Percentiles rank a stretch among this genome's conserved stretches.
phyloP scores from a whole-genome alignment of 352 stramenopile species.

The Pythium grandisporangium region DNA sequence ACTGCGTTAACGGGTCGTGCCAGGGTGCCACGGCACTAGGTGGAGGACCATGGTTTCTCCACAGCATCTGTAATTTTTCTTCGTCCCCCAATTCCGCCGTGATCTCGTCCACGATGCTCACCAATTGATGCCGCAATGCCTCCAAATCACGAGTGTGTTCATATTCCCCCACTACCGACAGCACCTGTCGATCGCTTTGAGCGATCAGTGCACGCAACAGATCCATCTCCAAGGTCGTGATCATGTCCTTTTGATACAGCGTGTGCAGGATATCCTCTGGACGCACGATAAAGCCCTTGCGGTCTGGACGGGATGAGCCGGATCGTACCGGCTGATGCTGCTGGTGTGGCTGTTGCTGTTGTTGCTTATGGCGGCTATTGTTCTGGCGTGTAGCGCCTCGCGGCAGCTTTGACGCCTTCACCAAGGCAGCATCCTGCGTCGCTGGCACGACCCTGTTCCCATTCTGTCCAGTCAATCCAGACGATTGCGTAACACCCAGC shows the following conservation, averaged over 20 bases:
- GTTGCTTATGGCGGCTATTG: not conserved
- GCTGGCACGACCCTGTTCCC: too few species aligned
- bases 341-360: too few species aligned
- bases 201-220: conserved; percentile 47
- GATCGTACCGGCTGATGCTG: too few species aligned
- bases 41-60: too few species aligned
- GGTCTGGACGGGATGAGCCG: not conserved
- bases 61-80: conserved; percentile 22
- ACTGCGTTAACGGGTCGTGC: conserved; percentile 34
- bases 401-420: not conserved
- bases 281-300: conserved; percentile 8
- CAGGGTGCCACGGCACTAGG: conserved; percentile 18
- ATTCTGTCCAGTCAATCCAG: too few species aligned
- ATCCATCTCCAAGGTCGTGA: conserved; percentile 52
- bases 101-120: conserved; percentile 53
- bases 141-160: conserved; percentile 19
- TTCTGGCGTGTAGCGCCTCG: conserved; percentile 3
- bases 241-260: conserved; percentile 44
- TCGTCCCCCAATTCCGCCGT: conserved; percentile 54
- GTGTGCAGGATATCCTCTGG: conserved; percentile 31
- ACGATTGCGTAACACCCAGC: conserved; percentile 7
- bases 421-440: conserved; percentile 7
- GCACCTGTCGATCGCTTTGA: conserved; percentile 42
- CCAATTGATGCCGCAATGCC: conserved; percentile 32
- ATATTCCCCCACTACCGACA: conserved; percentile 28